phyloP scores from a whole-genome alignment of 148 eudicot species.

The Chenopodium quinoa region DNA sequence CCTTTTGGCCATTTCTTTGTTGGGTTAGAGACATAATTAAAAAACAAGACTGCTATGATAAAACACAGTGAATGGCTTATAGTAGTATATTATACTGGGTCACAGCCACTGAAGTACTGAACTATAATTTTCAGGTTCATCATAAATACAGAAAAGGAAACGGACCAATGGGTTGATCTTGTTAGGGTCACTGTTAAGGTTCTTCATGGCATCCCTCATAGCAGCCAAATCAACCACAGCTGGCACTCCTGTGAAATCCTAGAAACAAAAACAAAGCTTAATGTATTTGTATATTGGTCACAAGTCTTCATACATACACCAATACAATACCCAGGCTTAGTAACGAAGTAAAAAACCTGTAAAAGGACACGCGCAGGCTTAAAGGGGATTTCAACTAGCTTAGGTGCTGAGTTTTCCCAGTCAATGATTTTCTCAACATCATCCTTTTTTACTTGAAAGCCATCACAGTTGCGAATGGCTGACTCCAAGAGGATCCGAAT shows the following conservation, averaged over 20 bases:
- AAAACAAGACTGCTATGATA: neutral
- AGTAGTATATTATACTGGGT: neutral
- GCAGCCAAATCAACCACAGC: slow-evolving; percentile 95
- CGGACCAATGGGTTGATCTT: slow-evolving; percentile 92
- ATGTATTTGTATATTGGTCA: neutral
- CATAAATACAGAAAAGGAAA: neutral
- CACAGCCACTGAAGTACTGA: neutral
- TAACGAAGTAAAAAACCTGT: slow-evolving; percentile 48
- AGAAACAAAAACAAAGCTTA: slow-evolving; percentile 14
- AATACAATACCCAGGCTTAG: neutral
- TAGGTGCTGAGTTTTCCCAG: slow-evolving; percentile 91
- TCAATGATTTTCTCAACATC: slow-evolving; percentile 96
- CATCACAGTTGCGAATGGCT: slow-evolving; percentile 93
- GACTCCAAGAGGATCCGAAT: slow-evolving; percentile 85
- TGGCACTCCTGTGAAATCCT: slow-evolving; percentile 99
- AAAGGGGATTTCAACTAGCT: slow-evolving; percentile 89
- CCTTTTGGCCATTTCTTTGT: neutral
- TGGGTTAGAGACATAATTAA: neutral
- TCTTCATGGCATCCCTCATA: slow-evolving; percentile 84
- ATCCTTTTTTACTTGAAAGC: slow-evolving; percentile 76
- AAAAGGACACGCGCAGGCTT: slow-evolving; percentile 96
- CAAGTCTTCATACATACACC: neutral
- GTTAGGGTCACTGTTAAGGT: slow-evolving; percentile 72
- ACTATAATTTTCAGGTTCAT: neutral
- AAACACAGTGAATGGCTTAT: neutral